Percentiles rank a stretch among this genome's conserved stretches.
Conservation (phyloP, 805 yeast genomes). For the Henningerozyma blattae region DNA sequence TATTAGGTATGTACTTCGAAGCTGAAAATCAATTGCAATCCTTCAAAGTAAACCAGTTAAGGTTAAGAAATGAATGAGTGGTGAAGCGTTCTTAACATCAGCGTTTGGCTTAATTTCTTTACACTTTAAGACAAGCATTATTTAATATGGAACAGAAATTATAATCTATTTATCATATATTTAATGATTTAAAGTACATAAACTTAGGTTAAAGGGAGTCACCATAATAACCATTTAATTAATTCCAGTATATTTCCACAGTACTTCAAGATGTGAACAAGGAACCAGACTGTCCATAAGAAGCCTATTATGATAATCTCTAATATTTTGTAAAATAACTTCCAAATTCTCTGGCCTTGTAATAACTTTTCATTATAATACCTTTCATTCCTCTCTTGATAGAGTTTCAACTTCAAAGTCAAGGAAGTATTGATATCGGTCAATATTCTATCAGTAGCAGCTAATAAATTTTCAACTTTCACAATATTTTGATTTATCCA, state of each 20-base stretch:
- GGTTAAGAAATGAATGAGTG: too few species aligned
- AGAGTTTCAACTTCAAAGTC: constrained; percentile 39
- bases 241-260: constrained; percentile 8
- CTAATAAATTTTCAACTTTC: constrained; percentile 46
- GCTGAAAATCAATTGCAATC: constrained; percentile 30
- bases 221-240: constrained; percentile 18
- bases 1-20: constrained; percentile 30
- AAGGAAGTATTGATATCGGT: constrained; percentile 65
- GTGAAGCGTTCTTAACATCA: too few species aligned
- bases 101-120: too few species aligned
- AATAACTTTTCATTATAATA: constrained; percentile 14
- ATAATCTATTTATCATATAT: too few species aligned
- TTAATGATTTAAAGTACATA: too few species aligned
- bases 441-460: constrained; percentile 52
- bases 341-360: constrained; percentile 12
- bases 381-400: constrained; percentile 20
- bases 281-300: constrained; percentile 21
- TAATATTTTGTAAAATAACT: constrained; percentile 11
- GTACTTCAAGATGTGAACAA: constrained; percentile 13
- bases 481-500: constrained; percentile 30
- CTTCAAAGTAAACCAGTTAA: constrained; percentile 26
- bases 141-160: too few species aligned
- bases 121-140: too few species aligned
- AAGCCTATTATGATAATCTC: constrained; percentile 17
- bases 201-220: not conserved